Evolutionary conservation across 495 filamentous ascomycete species (phyloP).

Genomic region (Recurvomyces mirabilis): DNA sequence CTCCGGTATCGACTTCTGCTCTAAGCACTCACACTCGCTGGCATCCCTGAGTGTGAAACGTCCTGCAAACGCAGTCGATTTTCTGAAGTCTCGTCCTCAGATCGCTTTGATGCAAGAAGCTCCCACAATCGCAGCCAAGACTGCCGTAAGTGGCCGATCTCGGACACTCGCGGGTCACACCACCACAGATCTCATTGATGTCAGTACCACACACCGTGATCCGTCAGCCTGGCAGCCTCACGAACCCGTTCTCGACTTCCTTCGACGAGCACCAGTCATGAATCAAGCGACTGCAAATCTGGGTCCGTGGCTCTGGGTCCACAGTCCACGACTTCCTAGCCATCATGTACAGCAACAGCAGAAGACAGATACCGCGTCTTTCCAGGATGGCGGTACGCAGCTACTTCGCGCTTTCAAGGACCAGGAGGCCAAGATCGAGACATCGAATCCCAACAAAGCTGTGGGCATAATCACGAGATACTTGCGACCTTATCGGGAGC

Average conservation of each 20-base stretch:
- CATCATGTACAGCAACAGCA: not conserved
- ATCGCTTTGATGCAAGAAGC: not conserved
- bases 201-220: slow-evolving; percentile 35
- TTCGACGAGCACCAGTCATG: slow-evolving; percentile 45
- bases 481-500: slow-evolving; percentile 39
- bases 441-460: slow-evolving; percentile 30
- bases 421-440: slow-evolving; percentile 32
- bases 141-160: not conserved
- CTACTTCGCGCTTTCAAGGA: slow-evolving; percentile 36
- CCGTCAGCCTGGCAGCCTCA: slow-evolving; percentile 42
- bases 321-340: slow-evolving; percentile 35
- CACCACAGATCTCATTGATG: not conserved
- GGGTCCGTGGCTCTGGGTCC: slow-evolving; percentile 57
- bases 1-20: too few relatives aligned
- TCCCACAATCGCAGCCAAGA: not conserved
- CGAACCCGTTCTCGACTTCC: slow-evolving; percentile 52
- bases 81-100: slow-evolving; percentile 8
- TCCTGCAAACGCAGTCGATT: not conserved
- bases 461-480: slow-evolving; percentile 37
- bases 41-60: too few relatives aligned
- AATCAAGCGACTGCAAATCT: slow-evolving; percentile 36
- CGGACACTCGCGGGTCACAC: not conserved
- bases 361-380: slow-evolving; percentile 28
- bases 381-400: slow-evolving; percentile 35
- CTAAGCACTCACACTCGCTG: too few relatives aligned